Base-by-base conservation (phyloP, 805 yeast genomes). In the Hanseniaspora lindneri region DNA sequence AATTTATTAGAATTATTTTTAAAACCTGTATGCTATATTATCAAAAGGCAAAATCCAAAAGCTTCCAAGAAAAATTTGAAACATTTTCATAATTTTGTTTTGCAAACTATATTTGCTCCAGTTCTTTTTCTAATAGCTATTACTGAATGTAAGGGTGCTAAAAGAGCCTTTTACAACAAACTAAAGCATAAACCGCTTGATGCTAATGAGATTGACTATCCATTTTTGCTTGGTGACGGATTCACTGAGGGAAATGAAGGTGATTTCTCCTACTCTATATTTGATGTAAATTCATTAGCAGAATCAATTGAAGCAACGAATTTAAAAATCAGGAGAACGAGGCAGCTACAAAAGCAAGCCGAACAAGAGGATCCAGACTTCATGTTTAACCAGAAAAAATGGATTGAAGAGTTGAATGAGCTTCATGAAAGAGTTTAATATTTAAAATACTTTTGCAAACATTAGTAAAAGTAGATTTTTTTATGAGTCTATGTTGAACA, bases 161-260 rank as follows among this genome's bases (percentile, higher is more conserved):
- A 76, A 55, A 67, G 92, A 56, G 78, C 85, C 19, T 72, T 70
- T 46, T 84, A 81, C 62, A 85, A 85, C 62, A 69, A 94, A 53
- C 64, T 71, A 49, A 73, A 70, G 54, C 75, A 77, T 1, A 62
- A 76, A 17, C 67, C 82, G 0, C 94, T 85, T 60, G 95, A 85
- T 62, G 83, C 86, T 19, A 83, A 83, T 59, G 89, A 82, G 58
- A 56, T 67, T 19, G 84, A 85, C 57, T 73, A 79, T 7, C 88
- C 80, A 56, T 85, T 95, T 94, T 85, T 82, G 54, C 68, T 85
- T 55, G 74, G 80, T 7, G 94, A 84, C 62, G 95, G 94, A 0
- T 84, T 66, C 49, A 63, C 66, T 28, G 71, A 66, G 37, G 34
- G 17, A 4, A 54, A 57, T 16, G 60, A 55, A 20, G 62, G 59